Evolutionary conservation across 148 eudicot genomes (phyloP), one percentile per base, ranked within the genome.

Genomic region (Cornus controversa): DNA sequence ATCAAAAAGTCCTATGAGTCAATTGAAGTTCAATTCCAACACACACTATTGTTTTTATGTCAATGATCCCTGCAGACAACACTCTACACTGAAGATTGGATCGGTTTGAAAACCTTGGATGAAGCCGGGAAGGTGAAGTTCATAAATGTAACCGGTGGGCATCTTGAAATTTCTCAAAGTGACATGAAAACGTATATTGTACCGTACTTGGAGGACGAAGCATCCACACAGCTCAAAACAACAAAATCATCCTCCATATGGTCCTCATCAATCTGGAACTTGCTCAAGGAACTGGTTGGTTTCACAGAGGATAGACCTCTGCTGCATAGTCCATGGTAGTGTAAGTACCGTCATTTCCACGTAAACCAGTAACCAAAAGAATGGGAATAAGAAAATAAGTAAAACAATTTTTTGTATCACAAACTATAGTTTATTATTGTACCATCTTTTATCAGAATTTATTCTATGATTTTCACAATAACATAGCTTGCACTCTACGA

Each of bases 51-150:
- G 20, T 50, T 50, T 15, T 50, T 16, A 16, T 50, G 57, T 50
- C 57, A 50, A 14, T 50, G 31, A 26, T 26, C 10, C 40, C 28
- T 85, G 84, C 85, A 90, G 93, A 90, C 93, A 29, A 70, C 62
- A 16, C 83, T 90, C 26, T 90, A 90, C 63, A 85, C 20, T 15
- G 93, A 90, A 81, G 93, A 90, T 66, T 90, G 93, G 93, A 90
- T 90, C 10, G 93, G 93, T 69, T 71, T 90, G 71, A 86, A 75
- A 71, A 86, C 86, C 10, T 80, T 90, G 75, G 85, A 86, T 47
- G 87, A 86, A 80, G 91, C 91, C 26, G 91, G 91, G 57, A 89
- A 83, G 80, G 90, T 89, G 29, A 81, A 83, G 72, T 89, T 82
- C 64, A 20, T 89, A 28, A 89, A 70, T 4, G 82, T 81, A 13